phyloP scores from a whole-genome alignment of 139 green algal species.

The Chlamydomonas schloesseri region DNA sequence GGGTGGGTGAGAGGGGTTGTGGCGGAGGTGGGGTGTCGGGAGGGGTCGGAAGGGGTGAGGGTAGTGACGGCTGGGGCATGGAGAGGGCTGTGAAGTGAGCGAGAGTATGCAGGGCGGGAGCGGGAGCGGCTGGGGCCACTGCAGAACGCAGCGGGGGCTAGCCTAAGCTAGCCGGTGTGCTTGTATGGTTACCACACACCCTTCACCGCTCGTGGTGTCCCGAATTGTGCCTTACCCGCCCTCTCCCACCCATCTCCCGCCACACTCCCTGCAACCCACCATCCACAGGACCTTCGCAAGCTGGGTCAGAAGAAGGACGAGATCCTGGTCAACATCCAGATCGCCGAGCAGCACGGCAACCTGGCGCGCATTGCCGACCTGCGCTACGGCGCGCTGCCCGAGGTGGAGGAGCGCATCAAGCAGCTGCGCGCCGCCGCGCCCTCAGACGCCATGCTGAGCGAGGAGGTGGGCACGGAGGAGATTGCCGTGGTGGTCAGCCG shows the following conservation, averaged over 20 bases:
- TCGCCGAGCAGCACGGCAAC: slow-evolving; percentile 83
- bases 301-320: slow-evolving; percentile 85
- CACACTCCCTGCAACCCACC: no score
- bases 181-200: no score
- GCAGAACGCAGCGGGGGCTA: no score
- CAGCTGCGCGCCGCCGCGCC: slow-evolving; percentile 48
- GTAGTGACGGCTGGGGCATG: neutral
- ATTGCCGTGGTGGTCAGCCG: slow-evolving; percentile 85
- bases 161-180: no score
- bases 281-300: slow-evolving; percentile 43
- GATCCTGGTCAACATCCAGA: slow-evolving; percentile 71
- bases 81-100: no score
- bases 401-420: slow-evolving; percentile 84
- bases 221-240: neutral
- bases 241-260: neutral
- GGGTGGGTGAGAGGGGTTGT: no score
- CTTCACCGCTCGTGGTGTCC: neutral
- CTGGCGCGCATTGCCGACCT: slow-evolving; percentile 76
- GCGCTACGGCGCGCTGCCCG: slow-evolving; percentile 87
- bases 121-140: no score
- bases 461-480: slow-evolving; percentile 85
- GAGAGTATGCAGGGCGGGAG: no score
- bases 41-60: no score
- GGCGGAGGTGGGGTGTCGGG: no score
- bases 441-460: slow-evolving; percentile 83